Percentiles rank a stretch among this genome's conserved stretches.
Conservation (phyloP, 768 basidiomycete genomes). For the Macrolepiota albuminosa region DNA sequence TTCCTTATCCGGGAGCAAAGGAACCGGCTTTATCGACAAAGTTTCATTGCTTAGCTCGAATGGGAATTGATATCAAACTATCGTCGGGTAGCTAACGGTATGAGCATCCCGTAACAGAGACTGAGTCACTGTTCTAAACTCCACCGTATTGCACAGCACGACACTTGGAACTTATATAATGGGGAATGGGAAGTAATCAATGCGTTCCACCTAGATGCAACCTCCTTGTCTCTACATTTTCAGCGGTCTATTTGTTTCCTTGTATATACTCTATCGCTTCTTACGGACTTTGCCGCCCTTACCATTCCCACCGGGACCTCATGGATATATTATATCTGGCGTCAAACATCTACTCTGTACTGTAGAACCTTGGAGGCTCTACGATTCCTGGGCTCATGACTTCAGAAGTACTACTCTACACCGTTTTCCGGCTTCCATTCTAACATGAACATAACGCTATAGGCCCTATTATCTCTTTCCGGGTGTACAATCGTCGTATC, state of each 20-base stretch:
- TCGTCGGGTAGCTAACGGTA: background rate
- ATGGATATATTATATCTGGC: conserved; percentile 18
- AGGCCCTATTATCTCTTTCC: conserved; percentile 46
- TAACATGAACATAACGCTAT: background rate
- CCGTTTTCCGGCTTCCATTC: background rate
- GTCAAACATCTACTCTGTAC: conserved; percentile 18
- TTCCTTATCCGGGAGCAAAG: background rate
- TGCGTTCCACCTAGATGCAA: conserved; percentile 3
- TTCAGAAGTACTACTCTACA: conserved; percentile 15
- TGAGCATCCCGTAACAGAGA: background rate
- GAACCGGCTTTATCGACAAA: background rate
- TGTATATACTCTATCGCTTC: background rate
- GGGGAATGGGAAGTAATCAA: background rate
- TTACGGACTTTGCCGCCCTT: conserved; percentile 4
- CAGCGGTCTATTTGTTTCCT: conserved; percentile 2
- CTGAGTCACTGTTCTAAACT: conserved; percentile 3
- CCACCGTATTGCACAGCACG: conserved; percentile 5
- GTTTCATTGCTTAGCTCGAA: background rate
- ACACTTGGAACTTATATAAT: conserved; percentile 2
- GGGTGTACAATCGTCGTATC: conserved; percentile 37
- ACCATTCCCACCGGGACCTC: conserved; percentile 25
- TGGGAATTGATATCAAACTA: background rate
- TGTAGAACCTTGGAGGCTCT: conserved; percentile 24
- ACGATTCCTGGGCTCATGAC: conserved; percentile 19
- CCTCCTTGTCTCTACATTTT: conserved; percentile 1